These are phyloP conservation scores for Carex sylvatica DNA, from an alignment of 202 grass and related monocot species.

Conservation along the genomic window DNA sequence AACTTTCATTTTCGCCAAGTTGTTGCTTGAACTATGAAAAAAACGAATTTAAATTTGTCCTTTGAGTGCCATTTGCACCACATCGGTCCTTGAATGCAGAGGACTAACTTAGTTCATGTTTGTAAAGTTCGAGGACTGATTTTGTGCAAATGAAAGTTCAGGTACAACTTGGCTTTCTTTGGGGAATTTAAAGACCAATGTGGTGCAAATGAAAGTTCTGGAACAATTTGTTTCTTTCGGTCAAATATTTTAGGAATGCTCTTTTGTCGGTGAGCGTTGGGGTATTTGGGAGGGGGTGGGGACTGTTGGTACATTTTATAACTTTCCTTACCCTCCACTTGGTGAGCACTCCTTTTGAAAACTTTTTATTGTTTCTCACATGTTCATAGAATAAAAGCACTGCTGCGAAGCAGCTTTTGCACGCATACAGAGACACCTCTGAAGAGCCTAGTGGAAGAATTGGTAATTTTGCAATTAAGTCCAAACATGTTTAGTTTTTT, in stretches of 20 bases:
- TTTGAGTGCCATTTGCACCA: neutral
- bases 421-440: constrained; percentile 14
- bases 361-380: constrained; percentile 4
- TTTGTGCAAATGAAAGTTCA: neutral
- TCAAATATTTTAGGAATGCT: too few species aligned
- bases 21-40: neutral
- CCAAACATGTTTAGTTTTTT: neutral
- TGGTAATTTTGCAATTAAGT: constrained; percentile 21
- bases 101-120: neutral
- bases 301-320: neutral
- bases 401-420: constrained; percentile 26
- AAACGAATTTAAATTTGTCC: neutral
- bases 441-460: neutral
- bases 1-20: neutral
- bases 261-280: neutral
- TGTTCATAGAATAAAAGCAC: constrained; percentile 23
- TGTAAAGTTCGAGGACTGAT: neutral
- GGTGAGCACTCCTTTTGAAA: neutral
- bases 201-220: neutral
- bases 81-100: neutral
- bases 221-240: neutral
- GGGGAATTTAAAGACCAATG: neutral
- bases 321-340: neutral
- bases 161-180: neutral
- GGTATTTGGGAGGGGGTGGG: neutral